A percentile compares a stretch with the other conserved stretches of the same genome.
Conservation (phyloP, 306 rosid species). For the Myrica gale region DNA sequence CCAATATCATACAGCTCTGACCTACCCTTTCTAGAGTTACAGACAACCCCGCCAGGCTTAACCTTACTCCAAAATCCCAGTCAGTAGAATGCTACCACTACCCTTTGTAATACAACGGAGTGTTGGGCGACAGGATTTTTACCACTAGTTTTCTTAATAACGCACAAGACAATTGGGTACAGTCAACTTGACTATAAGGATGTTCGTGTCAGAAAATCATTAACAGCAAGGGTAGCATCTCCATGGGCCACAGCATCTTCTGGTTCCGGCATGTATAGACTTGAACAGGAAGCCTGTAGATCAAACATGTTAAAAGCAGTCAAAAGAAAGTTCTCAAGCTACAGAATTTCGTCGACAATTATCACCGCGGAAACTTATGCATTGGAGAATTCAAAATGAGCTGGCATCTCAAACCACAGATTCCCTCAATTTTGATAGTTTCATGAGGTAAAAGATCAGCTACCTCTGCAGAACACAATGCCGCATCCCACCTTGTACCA, state of each 20-base stretch:
- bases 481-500: no score
- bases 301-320: constrained; percentile 10
- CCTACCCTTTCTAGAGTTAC: constrained; percentile 33
- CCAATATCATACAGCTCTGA: constrained; percentile 22
- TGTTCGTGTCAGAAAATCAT: constrained; percentile 81
- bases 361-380: background rate
- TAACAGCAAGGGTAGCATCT: constrained; percentile 84
- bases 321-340: background rate
- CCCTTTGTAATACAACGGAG: constrained; percentile 17
- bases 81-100: constrained; percentile 6
- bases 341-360: background rate
- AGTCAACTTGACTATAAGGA: constrained; percentile 39
- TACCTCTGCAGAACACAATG: no score
- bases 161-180: constrained; percentile 26
- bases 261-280: constrained; percentile 80
- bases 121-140: constrained; percentile 35
- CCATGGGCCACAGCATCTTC: constrained; percentile 96
- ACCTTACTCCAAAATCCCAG: constrained; percentile 24
- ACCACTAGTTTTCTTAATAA: constrained; percentile 26
- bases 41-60: constrained; percentile 20
- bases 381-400: no score
- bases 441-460: no score
- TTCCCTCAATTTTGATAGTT: no score
- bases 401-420: no score
- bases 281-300: constrained; percentile 71